phyloP scores from a whole-genome alignment of 495 filamentous ascomycete species.

The Daldinia vernicosa region DNA sequence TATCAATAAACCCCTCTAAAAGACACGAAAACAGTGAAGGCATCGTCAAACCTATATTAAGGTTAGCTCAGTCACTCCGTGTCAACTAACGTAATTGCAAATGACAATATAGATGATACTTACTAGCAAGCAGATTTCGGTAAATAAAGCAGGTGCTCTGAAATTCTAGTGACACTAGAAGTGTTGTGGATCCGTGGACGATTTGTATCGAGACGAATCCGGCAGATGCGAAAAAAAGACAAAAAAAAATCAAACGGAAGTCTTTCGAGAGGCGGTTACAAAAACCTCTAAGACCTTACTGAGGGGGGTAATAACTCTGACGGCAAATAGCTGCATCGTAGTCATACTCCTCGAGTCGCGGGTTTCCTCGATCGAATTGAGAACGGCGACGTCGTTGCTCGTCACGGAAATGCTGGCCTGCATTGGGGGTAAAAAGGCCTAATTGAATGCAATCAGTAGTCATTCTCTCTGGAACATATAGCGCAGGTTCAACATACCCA shows the following conservation, averaged over 20 bases:
- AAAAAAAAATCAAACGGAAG: conserved; percentile 1
- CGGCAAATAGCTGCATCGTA: conserved; percentile 51
- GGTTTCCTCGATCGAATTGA: conserved; percentile 77
- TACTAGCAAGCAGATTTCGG: conserved; percentile 11
- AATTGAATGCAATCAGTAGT: conserved; percentile 16
- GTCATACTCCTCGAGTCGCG: conserved; percentile 68
- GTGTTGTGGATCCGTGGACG: background rate
- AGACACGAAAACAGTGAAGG: conserved; percentile 6
- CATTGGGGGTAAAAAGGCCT: conserved; percentile 78
- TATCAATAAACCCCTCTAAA: background rate
- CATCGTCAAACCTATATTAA: background rate
- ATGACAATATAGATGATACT: background rate
- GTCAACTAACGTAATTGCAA: background rate
- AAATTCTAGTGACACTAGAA: conserved; percentile 5
- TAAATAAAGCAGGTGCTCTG: background rate
- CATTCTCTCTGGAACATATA: conserved; percentile 1
- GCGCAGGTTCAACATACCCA: conserved; percentile 64
- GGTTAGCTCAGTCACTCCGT: conserved; percentile 1
- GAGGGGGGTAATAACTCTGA: conserved; percentile 43
- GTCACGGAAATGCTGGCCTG: conserved; percentile 75
- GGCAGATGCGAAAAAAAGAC: background rate
- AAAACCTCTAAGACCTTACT: conserved; percentile 27
- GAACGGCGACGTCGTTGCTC: conserved; percentile 80
- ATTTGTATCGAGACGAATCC: background rate
- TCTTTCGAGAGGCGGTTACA: background rate